Conservation (phyloP, 2,329 filamentous ascomycete genomes). For the Ciborinia camelliae region DNA sequence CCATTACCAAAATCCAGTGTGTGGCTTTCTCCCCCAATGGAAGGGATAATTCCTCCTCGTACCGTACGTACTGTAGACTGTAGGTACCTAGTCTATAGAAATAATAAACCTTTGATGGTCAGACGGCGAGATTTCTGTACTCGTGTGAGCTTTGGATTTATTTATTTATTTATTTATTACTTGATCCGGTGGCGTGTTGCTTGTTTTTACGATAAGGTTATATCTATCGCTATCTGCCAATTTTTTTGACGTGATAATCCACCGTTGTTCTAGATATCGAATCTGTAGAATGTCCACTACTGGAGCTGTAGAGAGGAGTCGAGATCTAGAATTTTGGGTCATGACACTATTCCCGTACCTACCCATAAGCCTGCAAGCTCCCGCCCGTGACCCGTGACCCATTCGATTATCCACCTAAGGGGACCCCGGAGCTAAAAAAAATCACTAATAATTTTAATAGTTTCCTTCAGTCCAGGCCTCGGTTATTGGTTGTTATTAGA, state of each 20-base stretch:
- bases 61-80: no score
- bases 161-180: no score
- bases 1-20: background rate
- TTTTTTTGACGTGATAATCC: constrained; percentile 14
- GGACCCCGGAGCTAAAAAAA: background rate
- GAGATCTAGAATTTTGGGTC: background rate
- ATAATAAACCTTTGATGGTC: no score
- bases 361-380: background rate
- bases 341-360: no score
- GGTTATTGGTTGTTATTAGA: background rate
- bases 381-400: background rate
- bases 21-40: background rate
- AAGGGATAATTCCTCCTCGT: background rate
- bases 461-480: no score
- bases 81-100: no score
- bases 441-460: background rate
- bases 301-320: no score
- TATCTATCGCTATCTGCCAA: background rate
- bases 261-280: background rate
- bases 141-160: no score
- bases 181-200: no score
- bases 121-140: no score
- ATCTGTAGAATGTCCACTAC: no score
- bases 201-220: background rate
- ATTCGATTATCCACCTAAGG: background rate